phyloP scores from a whole-genome alignment of 2,329 filamentous ascomycete genomes.

The Pseudogymnoascus sp. region DNA sequence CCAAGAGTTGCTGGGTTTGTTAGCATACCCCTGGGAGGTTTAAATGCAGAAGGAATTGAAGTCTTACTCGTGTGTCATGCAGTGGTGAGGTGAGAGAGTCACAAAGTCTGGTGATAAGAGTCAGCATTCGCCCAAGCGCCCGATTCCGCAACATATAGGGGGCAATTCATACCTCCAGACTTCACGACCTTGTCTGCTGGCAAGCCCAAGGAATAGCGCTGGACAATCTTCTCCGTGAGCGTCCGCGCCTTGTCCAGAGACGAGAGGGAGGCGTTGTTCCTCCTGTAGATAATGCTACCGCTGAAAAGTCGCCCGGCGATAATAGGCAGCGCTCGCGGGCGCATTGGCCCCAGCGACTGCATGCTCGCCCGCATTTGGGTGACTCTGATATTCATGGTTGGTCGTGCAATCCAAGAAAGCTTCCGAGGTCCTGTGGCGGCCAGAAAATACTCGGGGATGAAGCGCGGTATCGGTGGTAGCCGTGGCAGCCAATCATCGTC shows the following conservation, averaged over 20 bases:
- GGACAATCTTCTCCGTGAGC: slow-evolving; percentile 87
- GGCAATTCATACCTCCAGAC: slow-evolving; percentile 40
- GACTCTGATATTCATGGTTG: neutral
- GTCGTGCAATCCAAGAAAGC: neutral
- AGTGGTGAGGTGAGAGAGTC: slow-evolving; percentile 60
- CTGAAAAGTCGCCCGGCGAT: neutral
- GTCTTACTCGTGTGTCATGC: slow-evolving; percentile 69
- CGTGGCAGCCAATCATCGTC: neutral
- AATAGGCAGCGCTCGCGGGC: neutral
- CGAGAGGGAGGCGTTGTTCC: slow-evolving; percentile 13
- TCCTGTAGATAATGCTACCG: slow-evolving; percentile 6
- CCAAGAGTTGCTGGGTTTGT: slow-evolving; percentile 53
- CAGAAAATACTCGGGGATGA: neutral
- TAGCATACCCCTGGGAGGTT: neutral
- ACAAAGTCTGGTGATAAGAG: slow-evolving; percentile 61
- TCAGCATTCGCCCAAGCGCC: neutral
- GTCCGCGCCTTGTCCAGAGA: slow-evolving; percentile 52
- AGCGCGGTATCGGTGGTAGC: slow-evolving; percentile 5
- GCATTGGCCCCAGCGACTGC: neutral
- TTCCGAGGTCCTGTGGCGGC: slow-evolving; percentile 1
- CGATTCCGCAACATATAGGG: neutral
- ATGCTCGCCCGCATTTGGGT: slow-evolving; percentile 7
- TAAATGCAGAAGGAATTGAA: neutral
- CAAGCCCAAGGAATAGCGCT: slow-evolving; percentile 70
- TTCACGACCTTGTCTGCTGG: slow-evolving; percentile 66